Base-by-base conservation (phyloP, 2,329 filamentous ascomycete genomes). In the Westerdykella sp. region DNA sequence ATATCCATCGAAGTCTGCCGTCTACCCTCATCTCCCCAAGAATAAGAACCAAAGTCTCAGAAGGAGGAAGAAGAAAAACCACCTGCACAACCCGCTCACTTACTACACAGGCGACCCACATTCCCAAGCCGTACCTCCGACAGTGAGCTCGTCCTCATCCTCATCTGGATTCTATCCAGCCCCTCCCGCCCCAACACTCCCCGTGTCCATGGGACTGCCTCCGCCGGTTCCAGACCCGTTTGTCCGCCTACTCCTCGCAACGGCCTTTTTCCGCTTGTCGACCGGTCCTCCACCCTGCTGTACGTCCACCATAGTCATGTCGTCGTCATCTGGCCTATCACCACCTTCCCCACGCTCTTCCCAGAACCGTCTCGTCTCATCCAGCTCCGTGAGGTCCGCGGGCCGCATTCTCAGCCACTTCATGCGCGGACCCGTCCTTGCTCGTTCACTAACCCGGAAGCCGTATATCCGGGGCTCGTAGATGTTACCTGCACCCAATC, bases 401-500 rank as follows among this genome's bases (percentile, higher is more conserved):
- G 93, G 93, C 62, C 89, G 85, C 68, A 85, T 83, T 54, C 93
- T 81, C 56, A 98, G 73, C 93, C 93, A 98, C 65, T 90, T 89
- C 93, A 98, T 98, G 48, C 93, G 79, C 11, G 93, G 93, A 0
- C 93, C 93, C 18, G 87, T 89, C 54, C 86, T 81, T 34, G 93
- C 87, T 45, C 90, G 77, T 68, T 97, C 93, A 14, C 87, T 91
- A 16, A 98, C 93, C 48, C 85, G 81, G 73, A 98, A 98, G 22
- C 93, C 93, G 69, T 97, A 98, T 65, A 98, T 97, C 54, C 84
- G 85, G 46, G 93, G 89, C 63, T 96, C 88, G 69, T 97, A 97
- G 58, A 96, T 87, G 65, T 83, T 88, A 46, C 81, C 81, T 39
- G 73, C 73, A 10, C 93, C 93, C 2, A 98, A 76, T 1, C 89